Evolutionary conservation across 805 yeast genomes (phyloP).

Genomic region (Teunomyces aglyptinius): DNA sequence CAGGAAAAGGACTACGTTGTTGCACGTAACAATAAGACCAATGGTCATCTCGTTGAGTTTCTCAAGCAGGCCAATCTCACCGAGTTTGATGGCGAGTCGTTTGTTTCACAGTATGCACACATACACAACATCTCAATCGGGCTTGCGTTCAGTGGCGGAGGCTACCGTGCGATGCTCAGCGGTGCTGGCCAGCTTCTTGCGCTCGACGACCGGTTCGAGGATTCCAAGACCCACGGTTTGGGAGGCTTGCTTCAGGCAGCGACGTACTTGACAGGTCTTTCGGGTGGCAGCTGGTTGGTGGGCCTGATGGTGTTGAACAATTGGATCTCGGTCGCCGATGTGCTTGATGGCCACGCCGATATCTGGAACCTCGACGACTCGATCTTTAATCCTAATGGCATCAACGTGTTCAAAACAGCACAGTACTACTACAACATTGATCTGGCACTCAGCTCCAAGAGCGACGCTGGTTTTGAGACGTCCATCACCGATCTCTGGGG

Average conservation of each 20-base stretch:
- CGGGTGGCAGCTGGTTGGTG: slow-evolving; percentile 58
- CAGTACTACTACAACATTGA: slow-evolving; percentile 43
- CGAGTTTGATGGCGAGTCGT: slow-evolving; percentile 31
- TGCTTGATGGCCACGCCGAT: slow-evolving; percentile 20
- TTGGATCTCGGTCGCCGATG: slow-evolving; percentile 33
- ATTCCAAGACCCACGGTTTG: slow-evolving; percentile 19
- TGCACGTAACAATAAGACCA: slow-evolving; percentile 27
- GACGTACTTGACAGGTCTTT: slow-evolving; percentile 28
- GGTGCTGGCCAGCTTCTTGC: slow-evolving; percentile 14
- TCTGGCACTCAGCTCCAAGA: slow-evolving; percentile 27
- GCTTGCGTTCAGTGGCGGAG: slow-evolving; percentile 37
- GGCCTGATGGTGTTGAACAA: slow-evolving; percentile 44
- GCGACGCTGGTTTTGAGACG: slow-evolving; percentile 34
- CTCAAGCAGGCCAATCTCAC: slow-evolving; percentile 29
- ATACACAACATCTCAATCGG: slow-evolving; percentile 27
- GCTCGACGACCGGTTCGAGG: slow-evolving; percentile 37
- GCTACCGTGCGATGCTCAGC: slow-evolving; percentile 33
- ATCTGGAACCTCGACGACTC: slow-evolving; percentile 71
- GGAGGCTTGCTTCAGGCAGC: slow-evolving; percentile 33
- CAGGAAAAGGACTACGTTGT: slow-evolving; percentile 27
- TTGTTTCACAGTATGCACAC: slow-evolving; percentile 20
- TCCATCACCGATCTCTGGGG: slow-evolving; percentile 45
- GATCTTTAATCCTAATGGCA: slow-evolving; percentile 62
- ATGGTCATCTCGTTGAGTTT: slow-evolving; percentile 26
- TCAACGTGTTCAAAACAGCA: slow-evolving; percentile 50